phyloP scores from a whole-genome alignment of 2,329 filamentous ascomycete species.

The Akanthomyces lecanii region DNA sequence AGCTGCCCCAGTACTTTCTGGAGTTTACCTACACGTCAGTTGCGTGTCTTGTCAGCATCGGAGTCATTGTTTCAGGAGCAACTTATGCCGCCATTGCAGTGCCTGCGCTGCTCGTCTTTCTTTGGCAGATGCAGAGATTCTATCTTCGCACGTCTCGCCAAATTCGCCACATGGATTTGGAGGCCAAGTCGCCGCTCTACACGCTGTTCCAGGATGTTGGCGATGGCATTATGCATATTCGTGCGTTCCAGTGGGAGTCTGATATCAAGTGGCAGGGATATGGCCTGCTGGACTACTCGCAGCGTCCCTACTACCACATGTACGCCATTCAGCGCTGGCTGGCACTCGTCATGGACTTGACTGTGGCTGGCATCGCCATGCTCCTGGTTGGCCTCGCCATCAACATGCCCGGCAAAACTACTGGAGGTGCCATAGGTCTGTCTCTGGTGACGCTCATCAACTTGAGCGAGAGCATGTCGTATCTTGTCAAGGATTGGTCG shows the following conservation, averaged over 20 bases:
- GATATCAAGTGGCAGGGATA: conserved; percentile 40
- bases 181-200: conserved; percentile 33
- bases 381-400: conserved; percentile 27
- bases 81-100: conserved; percentile 28
- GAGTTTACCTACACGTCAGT: conserved; percentile 11
- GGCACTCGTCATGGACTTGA: conserved; percentile 43
- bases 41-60: conserved; percentile 18
- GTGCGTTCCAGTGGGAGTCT: conserved; percentile 51
- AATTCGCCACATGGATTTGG: conserved; percentile 33
- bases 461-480: conserved; percentile 9
- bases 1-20: conserved; percentile 22
- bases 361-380: conserved; percentile 41
- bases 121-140: conserved; percentile 30
- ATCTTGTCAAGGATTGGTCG: conserved; percentile 12
- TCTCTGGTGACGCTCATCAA: conserved; percentile 12
- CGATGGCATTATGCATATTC: conserved; percentile 43
- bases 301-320: conserved; percentile 52
- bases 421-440: conserved; percentile 11
- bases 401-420: neutral
- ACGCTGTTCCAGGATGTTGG: conserved; percentile 40
- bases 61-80: conserved; percentile 23
- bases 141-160: conserved; percentile 36
- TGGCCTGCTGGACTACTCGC: conserved; percentile 46
- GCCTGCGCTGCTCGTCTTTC: conserved; percentile 22
- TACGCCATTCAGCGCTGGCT: conserved; percentile 54